Conservation (phyloP, 345 rosid genomes). For the Salix brachista region DNA sequence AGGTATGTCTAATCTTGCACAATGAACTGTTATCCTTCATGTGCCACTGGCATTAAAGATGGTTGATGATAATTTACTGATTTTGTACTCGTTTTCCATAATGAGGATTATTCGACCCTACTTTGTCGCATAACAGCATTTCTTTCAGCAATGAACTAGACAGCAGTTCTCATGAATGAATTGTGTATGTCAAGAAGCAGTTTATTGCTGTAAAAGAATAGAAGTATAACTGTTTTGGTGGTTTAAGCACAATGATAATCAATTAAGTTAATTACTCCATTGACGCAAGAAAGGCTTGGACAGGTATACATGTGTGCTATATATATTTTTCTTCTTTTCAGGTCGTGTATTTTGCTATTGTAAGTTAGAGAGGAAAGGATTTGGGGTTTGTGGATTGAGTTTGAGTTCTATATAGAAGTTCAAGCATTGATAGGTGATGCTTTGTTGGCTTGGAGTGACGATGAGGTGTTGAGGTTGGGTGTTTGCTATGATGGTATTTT, state of each 20-base stretch:
- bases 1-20: constrained; percentile 8
- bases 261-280: too few relatives aligned
- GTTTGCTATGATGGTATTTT: background rate
- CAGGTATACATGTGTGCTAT: too few relatives aligned
- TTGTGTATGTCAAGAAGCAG: background rate
- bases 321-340: background rate
- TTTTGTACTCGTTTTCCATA: background rate
- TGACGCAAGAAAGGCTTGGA: background rate
- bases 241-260: too few relatives aligned
- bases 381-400: background rate
- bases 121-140: background rate
- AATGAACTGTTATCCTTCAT: background rate
- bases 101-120: background rate
- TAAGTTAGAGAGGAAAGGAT: background rate
- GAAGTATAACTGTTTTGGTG: background rate
- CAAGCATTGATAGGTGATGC: background rate
- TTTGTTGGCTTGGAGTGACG: background rate
- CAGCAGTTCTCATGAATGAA: background rate
- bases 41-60: background rate
- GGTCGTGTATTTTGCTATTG: background rate
- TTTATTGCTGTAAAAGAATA: background rate
- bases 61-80: background rate
- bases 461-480: background rate
- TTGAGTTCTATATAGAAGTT: background rate
- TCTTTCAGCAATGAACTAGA: background rate